Evolutionary conservation across 257 asterid genomes (phyloP), one percentile per base, ranked within the genome.

Genomic region (Paulownia fortunei): DNA sequence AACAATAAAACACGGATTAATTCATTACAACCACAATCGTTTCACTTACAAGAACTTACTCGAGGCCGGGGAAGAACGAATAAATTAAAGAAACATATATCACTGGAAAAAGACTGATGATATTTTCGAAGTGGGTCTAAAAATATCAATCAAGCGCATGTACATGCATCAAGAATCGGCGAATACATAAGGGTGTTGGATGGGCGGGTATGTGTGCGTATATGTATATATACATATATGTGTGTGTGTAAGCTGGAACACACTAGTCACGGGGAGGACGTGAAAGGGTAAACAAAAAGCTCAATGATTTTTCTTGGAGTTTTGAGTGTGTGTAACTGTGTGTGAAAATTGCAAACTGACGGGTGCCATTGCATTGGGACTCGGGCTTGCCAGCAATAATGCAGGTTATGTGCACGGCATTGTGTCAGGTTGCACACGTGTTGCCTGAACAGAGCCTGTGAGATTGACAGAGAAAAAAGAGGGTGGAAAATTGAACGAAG

Each of bases 391-490:
- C 72, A 76, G 59, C 79, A 70, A 42, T 76, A 81, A 76, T 76
- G 76, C 65, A 34, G 64, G 61, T 19, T 72, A 34, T n/a, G 19
- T 37, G 65, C 15, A 49, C 42, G 37, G 36, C 8, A 61, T 4
- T 58, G 61, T 69, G 82, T 72, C 81, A 59, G 49, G 18, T 58
- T 18, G 51, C 26, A 60, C 83, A 82, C 83, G 81, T 68, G 83
- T 61, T 3, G 47, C 51, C 23, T 37, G 2, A 36, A 69, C 34
- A 21, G 16, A 37, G 39, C n/a, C 54, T 21, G 5, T 60, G 42
- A 49, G 4, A 37, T 51, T 58, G 84, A 69, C 72, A 11, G 44
- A 37, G 52, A 4, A 70, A 36, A 51, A 47, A 62, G n/a, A 16
- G 47, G 21, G 37, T 51, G 8, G 10, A 7, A 6, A 42, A 55